Base-by-base conservation (phyloP, 2,329 filamentous ascomycete species). In the Helicocarpus griseus region DNA sequence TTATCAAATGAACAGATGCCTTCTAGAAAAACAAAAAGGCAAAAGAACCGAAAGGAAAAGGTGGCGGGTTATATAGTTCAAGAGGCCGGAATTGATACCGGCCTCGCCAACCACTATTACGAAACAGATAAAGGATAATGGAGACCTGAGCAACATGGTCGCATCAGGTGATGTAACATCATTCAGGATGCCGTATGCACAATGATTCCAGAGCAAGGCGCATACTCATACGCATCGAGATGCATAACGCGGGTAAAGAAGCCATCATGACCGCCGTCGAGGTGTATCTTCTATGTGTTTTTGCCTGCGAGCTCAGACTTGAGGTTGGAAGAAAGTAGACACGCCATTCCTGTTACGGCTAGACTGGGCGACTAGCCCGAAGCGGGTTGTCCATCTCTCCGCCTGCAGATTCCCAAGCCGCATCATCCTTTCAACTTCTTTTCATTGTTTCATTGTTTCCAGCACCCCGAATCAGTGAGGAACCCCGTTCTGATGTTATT, bases 41-140 rank as follows among this genome's bases (percentile, higher is more conserved):
- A 38, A 21, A 19, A 2, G 14, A 47, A 49, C 38, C 28, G 6
- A 31, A 6, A 29, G 49, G 40, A 44, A 43, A 43, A 24, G 35
- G 21, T 49, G 45, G 36, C 51, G 28, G 66, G 63, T 71, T 72
- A 71, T 71, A 71, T 61, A 70, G 62, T 56, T 57, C 56, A 59
- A 46, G 68, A 70, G 69, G 69, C 69, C 69, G 69, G 69, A 67
- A 70, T 69, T 62, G 66, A 70, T 72, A 67, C 69, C 69, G 69
- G 69, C 69, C 69, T 71, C 67, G 14, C 58, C 57, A 57, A 56
- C 55, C 60, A 58, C 58, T 60, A 69, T 67, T 68, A 69, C 66
- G 61, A 63, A 67, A 68, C 52, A 62, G 60, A 63, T 57, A 59
- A 54, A 39, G 45, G 14, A 36, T 29, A 36, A 29, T 22, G 47